Conservation (phyloP, 2,329 filamentous ascomycete species). For the Aspergillus pseudonomiae region DNA sequence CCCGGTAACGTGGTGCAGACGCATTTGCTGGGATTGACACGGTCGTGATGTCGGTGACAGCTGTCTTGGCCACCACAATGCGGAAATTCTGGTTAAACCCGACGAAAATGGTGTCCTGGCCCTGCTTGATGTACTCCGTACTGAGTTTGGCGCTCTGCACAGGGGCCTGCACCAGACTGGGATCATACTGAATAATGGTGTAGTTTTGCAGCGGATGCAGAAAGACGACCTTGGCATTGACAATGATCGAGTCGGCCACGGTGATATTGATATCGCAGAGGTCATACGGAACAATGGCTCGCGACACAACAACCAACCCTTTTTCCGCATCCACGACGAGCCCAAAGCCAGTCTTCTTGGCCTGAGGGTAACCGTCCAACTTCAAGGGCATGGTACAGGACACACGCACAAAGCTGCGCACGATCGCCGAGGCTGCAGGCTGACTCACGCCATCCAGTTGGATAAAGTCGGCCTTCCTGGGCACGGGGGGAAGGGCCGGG, state of each 20-base stretch:
- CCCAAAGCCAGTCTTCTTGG: conserved; percentile 91
- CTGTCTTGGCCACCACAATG: conserved; percentile 90
- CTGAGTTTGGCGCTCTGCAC: conserved; percentile 87
- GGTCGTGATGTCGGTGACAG: conserved; percentile 94
- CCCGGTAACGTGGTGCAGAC: conserved; percentile 86
- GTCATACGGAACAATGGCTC: conserved; percentile 93
- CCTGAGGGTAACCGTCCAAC: conserved; percentile 95
- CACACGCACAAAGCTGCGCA: conserved; percentile 92
- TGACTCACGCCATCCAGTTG: conserved; percentile 86
- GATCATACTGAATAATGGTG: conserved; percentile 92
- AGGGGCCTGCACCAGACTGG: conserved; percentile 87
- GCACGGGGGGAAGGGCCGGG: conserved; percentile 71
- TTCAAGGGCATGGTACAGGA: conserved; percentile 93
- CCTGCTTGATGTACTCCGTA: conserved; percentile 81
- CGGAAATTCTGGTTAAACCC: conserved; percentile 97
- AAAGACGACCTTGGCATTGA: conserved; percentile 92
- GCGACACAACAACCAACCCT: conserved; percentile 89
- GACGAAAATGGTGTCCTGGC: conserved; percentile 91
- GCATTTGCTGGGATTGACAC: conserved; percentile 95
- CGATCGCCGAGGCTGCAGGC: conserved; percentile 86
- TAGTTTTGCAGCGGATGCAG: conserved; percentile 97
- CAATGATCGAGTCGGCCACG: conserved; percentile 93
- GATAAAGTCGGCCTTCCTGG: conserved; percentile 85
- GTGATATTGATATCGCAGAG: conserved; percentile 95
- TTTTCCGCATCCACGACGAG: conserved; percentile 97